Base-by-base conservation (phyloP, 2,329 filamentous ascomycete genomes). In the Colletotrichum godetiae region DNA sequence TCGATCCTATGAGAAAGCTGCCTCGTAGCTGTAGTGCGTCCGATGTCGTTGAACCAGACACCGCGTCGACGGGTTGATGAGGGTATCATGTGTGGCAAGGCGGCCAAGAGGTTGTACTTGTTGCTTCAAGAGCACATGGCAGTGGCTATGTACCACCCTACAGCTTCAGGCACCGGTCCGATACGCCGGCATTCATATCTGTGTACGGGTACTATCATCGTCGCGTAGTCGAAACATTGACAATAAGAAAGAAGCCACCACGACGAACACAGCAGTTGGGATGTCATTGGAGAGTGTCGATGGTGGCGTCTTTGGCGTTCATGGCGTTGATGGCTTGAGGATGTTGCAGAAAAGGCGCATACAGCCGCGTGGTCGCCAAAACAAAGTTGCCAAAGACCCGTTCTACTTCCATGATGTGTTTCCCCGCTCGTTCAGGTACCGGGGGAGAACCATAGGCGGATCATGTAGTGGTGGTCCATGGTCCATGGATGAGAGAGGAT, bases 261-360 rank as follows among this genome's bases (percentile, higher is more conserved):
- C 42, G 10, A 49, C 42, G 7, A 15, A 42, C 15, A 42, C 37
- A 10, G 11, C 3, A 31, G 15, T 31, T 19, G n/a, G 4, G 11
- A 4, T 37, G 67, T 13, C 33, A 49, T 63, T 29, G 22, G n/a
- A 12, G 59, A 64, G 13, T 31, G 10, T 53, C 42, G 29, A 52
- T 64, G 33, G 67, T 64, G 58, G 58, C 67, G 42, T 68, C 49
- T 4, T 4, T 22, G 42, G 42, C 67, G 42, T 68, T 59, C 4
- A 12, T 49, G 42, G 42, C 42, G 42, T 46, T 46, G 5, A 57
- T 57, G 58, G 67, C 52, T 64, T 64, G 5, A 46, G 22, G 12
- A 55, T 49, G 49, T 27, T 33, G 46, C 57, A 55, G 46, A n/a
- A 58, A 59, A 49, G 35, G 12, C 3, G 27, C n/a, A n/a, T 46